Evolutionary conservation across 2,329 filamentous ascomycete genomes (phyloP), one percentile per base, ranked within the genome.

Genomic region (Colletotrichum lupini): DNA sequence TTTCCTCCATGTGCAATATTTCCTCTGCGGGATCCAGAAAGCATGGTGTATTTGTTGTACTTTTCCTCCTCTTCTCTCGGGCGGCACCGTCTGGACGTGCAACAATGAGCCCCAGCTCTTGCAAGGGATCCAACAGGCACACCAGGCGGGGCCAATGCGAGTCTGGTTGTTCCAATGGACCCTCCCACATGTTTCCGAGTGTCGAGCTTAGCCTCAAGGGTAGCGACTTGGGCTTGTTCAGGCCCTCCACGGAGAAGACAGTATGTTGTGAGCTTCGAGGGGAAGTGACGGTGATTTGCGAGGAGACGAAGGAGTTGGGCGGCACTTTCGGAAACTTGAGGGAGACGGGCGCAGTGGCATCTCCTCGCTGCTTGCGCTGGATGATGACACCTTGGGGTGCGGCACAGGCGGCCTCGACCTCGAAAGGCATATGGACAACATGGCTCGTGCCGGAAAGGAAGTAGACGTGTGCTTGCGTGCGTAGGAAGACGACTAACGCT

Each of bases 351-450:
- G 85, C 83, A 11, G 85, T 78, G 71, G 82, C 87, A 71, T 90
- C 87, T 11, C 84, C 80, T 71, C 86, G 87, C 55, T 92, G 86
- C 80, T 93, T 97, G 74, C 95, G 89, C 82, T 98, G 96, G 69
- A 99, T 90, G 24, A 99, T 89, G 62, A 98, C 88, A 30, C 97
- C 97, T 37, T 91, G 88, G 6, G 95, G 93, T 14, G 94, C 94
- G 46, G 96, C 91, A 81, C 95, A 94, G 35, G 94, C 95, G 66
- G 91, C 91, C 80, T 98, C 95, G 55, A 98, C 93, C 83, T 98
- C 95, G 79, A 99, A 99, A 1, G 96, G 96, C 79, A 99, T 91
- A 81, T 98, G 95, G 60, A 98, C 89, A 72, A 98, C 91, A 87
- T 99, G 94, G 79, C 91, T 97, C 42, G 94, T 92, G 24, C 96